Conservation (phyloP, 192 early-diverging fungal genomes). For the Coemansia sp. region DNA sequence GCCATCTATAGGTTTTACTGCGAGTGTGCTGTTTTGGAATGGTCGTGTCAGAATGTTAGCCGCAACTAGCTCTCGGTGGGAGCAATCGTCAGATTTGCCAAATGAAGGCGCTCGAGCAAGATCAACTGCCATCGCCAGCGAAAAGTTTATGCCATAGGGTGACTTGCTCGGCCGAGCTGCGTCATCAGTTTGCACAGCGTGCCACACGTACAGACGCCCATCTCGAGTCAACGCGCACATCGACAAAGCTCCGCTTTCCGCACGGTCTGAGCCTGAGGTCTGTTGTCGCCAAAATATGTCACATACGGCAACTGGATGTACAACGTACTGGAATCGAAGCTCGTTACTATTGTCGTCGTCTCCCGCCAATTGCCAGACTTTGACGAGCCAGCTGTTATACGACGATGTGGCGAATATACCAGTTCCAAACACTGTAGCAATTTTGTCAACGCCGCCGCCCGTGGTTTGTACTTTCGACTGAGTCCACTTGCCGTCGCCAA, state of each 20-base stretch:
- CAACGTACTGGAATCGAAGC: constrained; percentile 48
- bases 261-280: neutral
- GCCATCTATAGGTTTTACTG: too few species aligned
- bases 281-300: constrained; percentile 41
- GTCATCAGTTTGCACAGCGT: constrained; percentile 9
- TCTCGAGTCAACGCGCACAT: constrained; percentile 29
- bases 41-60: neutral
- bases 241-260: neutral
- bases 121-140: constrained; percentile 16
- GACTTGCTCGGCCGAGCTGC: neutral
- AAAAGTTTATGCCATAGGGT: constrained; percentile 20
- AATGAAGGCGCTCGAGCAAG: neutral
- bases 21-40: neutral
- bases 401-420: constrained; percentile 37
- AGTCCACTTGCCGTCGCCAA: constrained; percentile 17
- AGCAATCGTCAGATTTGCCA: neutral
- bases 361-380: constrained; percentile 39
- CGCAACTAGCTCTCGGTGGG: neutral
- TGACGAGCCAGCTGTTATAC: constrained; percentile 26
- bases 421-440: constrained; percentile 19
- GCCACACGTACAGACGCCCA: constrained; percentile 28
- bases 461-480: constrained; percentile 12
- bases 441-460: constrained; percentile 14
- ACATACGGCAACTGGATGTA: constrained; percentile 27
- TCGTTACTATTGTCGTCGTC: neutral